Base-by-base conservation (phyloP, 1,284 basidiomycete species). In the Fomitiporia mediterranea region DNA sequence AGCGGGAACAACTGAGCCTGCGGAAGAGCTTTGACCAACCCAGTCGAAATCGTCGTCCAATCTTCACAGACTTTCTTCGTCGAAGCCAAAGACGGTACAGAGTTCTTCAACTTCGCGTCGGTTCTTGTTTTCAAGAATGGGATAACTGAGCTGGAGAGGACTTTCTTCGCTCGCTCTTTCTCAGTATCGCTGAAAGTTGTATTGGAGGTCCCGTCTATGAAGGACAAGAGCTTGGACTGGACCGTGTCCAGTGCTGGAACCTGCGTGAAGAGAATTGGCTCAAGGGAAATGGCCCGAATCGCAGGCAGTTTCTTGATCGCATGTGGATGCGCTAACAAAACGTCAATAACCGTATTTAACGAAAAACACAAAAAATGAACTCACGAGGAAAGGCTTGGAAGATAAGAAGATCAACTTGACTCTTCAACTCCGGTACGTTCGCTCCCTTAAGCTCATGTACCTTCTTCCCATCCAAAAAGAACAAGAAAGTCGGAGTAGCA, bases 401-500 rank as follows among this genome's bases (percentile, higher is more conserved):
- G 3, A 91, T 68, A 42, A 91, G 70, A 38, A 91, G 65, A 66
- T 91, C 84, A 1, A 91, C 76, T 63, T 90, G 84, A 0, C 82
- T 79, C 59, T 76, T 76, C 35, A 93, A 68, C 63, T 89, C 88
- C 2, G 73, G 72, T 0, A 77, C 75, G 69, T 91, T 73, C 1
- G 83, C 87, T 0, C 92, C 92, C 63, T 82, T 85, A 61, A 95
- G 60, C 67, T 93, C 89, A 49, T 84, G 74, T 7, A 76, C 71
- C 80, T 91, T 89, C 61, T 81, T 77, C 1, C 87, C 89, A 59
- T 89, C 77, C 61, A 85, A 68, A 73, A 92, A 94, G 72, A 91
- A 92, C 51, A 89, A 74, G 68, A 94, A 94, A 3, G 91, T 94
- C 2, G 93, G 92, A 0, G 90, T 94, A 0, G 79, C 91, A n/a